These are phyloP conservation scores for Gigaspora rosea DNA, from an alignment of 192 early-diverging fungal species.

Conservation along the genomic window DNA sequence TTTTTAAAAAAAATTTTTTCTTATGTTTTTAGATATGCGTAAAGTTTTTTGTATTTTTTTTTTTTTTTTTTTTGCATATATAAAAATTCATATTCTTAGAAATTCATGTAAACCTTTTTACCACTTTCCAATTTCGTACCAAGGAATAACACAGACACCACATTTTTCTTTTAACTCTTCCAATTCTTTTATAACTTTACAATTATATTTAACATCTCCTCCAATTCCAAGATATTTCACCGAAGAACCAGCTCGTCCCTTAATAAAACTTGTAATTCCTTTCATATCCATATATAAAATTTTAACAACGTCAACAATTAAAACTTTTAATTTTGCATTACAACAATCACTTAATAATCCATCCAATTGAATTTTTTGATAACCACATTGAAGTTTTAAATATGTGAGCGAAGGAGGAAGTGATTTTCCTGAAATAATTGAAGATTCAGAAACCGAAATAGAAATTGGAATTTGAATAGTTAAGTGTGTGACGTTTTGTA, in stretches of 20 bases:
- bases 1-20: no score
- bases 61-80: no score
- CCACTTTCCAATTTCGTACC: background rate
- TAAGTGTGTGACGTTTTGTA: background rate
- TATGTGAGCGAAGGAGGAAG: background rate
- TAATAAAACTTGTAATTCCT: background rate
- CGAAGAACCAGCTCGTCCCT: background rate
- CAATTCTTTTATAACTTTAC: background rate
- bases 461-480: background rate
- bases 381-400: background rate
- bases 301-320: background rate
- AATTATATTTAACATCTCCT: background rate
- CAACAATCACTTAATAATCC: constrained; percentile 1
- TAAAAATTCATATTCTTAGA: no score
- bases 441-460: background rate
- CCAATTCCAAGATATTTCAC: background rate
- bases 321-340: background rate
- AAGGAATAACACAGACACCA: background rate
- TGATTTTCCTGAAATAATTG: background rate
- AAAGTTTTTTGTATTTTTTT: no score
- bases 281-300: background rate
- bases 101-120: background rate
- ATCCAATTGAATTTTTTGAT: background rate
- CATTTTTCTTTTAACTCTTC: background rate
- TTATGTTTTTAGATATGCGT: no score